These are phyloP conservation scores for Terfezia boudieri DNA, from an alignment of 495 filamentous ascomycete species.

Conservation along the genomic window DNA sequence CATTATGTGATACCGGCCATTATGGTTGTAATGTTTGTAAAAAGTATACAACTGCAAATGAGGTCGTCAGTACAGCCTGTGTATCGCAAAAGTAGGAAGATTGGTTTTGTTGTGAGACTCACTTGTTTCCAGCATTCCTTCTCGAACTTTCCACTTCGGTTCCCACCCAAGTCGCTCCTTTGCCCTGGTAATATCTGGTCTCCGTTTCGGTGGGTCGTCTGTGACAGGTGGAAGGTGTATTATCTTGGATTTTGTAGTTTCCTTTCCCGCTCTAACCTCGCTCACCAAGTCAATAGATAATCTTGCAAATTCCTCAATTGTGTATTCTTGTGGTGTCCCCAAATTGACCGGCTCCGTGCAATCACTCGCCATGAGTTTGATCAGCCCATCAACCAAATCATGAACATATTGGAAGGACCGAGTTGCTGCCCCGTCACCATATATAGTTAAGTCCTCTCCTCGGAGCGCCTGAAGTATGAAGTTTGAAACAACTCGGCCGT, in stretches of 20 bases:
- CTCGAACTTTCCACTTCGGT: constrained; percentile 5
- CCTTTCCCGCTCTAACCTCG: constrained; percentile 3
- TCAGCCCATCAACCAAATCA: constrained; percentile 15
- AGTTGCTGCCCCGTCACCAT: constrained; percentile 16
- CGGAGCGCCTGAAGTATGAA: constrained; percentile 17
- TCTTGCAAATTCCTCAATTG: constrained; percentile 14
- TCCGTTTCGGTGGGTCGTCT: constrained; percentile 16
- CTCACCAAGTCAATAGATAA: constrained; percentile 12
- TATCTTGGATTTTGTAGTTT: not conserved
- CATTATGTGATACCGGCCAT: too few species aligned
- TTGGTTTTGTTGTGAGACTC: not conserved
- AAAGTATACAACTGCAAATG: too few species aligned
- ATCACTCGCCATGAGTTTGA: constrained; percentile 14
- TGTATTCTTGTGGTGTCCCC: constrained; percentile 17
- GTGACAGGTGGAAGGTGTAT: constrained; percentile 10
- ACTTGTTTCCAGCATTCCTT: constrained; percentile 17
- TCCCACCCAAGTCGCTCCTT: constrained; percentile 14
- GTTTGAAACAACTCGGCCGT: constrained; percentile 19
- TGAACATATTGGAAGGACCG: constrained; percentile 17
- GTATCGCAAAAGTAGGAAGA: too few species aligned
- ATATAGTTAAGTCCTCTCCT: constrained; percentile 14
- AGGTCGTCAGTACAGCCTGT: too few species aligned
- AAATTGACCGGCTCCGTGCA: constrained; percentile 18
- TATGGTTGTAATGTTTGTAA: too few species aligned
- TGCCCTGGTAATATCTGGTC: constrained; percentile 17